These are phyloP conservation scores for Podospora fimiseda DNA, from an alignment of 495 filamentous ascomycete genomes.

Conservation along the genomic window DNA sequence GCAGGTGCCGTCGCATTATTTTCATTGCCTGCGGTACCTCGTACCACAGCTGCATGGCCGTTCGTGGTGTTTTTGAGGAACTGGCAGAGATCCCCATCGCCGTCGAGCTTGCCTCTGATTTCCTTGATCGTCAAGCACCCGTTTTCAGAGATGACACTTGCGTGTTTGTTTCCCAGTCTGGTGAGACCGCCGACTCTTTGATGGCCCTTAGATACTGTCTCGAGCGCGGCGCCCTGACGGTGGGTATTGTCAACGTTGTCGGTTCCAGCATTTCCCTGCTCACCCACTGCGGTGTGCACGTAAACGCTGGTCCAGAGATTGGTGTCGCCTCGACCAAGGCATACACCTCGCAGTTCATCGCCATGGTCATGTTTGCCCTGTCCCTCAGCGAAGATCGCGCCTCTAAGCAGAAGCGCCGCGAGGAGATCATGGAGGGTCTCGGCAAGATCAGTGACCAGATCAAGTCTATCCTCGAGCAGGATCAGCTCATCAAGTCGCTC, in stretches of 20 bases:
- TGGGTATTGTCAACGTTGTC: constrained; percentile 96
- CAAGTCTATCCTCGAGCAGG: constrained; percentile 79
- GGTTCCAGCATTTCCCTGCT: constrained; percentile 96
- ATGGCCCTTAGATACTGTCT: constrained; percentile 96
- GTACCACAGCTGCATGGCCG: constrained; percentile 98
- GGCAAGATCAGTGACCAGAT: constrained; percentile 83
- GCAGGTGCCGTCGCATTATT: constrained; percentile 90
- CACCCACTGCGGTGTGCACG: constrained; percentile 98
- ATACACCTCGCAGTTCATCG: constrained; percentile 97
- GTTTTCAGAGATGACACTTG: constrained; percentile 99
- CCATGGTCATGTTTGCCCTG: constrained; percentile 98
- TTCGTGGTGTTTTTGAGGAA: constrained; percentile 95
- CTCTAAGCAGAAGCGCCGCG: constrained; percentile 84
- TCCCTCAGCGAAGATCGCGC: constrained; percentile 93
- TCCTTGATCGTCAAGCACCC: constrained; percentile 94
- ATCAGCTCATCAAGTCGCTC: constrained; percentile 87
- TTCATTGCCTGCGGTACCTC: constrained; percentile 98
- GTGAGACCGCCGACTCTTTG: constrained; percentile 97
- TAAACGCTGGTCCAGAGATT: constrained; percentile 97
- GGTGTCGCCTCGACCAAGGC: constrained; percentile 99
- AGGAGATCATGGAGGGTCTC: constrained; percentile 95
- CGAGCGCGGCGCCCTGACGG: constrained; percentile 92
- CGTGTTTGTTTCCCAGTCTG: constrained; percentile 97
- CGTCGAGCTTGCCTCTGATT: constrained; percentile 95
- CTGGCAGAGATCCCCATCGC: constrained; percentile 96